These are phyloP conservation scores for Lactifluus subvellereus DNA, from an alignment of 768 basidiomycete species.

Conservation along the genomic window DNA sequence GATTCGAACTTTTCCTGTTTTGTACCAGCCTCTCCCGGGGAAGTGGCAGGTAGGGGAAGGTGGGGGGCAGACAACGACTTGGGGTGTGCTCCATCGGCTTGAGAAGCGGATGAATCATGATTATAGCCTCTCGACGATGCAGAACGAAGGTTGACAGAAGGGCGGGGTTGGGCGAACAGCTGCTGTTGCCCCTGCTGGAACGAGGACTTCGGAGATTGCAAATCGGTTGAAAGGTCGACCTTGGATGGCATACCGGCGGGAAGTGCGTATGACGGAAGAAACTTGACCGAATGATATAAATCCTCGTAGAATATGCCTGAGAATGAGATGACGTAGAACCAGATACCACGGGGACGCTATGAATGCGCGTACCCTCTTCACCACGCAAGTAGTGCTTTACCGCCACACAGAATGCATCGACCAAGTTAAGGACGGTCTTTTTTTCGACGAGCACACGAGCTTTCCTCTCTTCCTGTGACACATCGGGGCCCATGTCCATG, in stretches of 20 bases:
- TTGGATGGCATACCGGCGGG: slow-evolving; percentile 45
- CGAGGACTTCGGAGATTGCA: not conserved
- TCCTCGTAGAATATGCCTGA: slow-evolving; percentile 37
- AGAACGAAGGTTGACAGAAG: not conserved
- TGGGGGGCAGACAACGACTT: slow-evolving; percentile 7
- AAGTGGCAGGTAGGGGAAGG: slow-evolving; percentile 21
- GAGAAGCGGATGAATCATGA: not conserved
- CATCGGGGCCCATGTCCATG: slow-evolving; percentile 26
- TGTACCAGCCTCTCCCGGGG: slow-evolving; percentile 1
- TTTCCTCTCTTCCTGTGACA: slow-evolving; percentile 33
- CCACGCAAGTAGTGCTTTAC: slow-evolving; percentile 53
- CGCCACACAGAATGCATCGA: slow-evolving; percentile 60
- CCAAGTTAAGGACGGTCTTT: slow-evolving; percentile 60
- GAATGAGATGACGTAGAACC: no score
- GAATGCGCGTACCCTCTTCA: slow-evolving; percentile 23
- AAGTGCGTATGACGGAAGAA: slow-evolving; percentile 58
- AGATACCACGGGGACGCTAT: not conserved
- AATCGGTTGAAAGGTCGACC: slow-evolving; percentile 27
- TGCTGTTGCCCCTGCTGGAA: not conserved
- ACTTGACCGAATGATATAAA: slow-evolving; percentile 65
- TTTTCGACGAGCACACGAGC: slow-evolving; percentile 55
- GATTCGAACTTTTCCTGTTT: slow-evolving; percentile 3
- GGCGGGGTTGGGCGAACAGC: not conserved
- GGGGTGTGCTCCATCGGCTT: not conserved
- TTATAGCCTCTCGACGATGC: not conserved